Percentiles rank a stretch among this genome's conserved stretches.
Conservation (phyloP, 805 yeast species). For the Saccharomycopsis vini region DNA sequence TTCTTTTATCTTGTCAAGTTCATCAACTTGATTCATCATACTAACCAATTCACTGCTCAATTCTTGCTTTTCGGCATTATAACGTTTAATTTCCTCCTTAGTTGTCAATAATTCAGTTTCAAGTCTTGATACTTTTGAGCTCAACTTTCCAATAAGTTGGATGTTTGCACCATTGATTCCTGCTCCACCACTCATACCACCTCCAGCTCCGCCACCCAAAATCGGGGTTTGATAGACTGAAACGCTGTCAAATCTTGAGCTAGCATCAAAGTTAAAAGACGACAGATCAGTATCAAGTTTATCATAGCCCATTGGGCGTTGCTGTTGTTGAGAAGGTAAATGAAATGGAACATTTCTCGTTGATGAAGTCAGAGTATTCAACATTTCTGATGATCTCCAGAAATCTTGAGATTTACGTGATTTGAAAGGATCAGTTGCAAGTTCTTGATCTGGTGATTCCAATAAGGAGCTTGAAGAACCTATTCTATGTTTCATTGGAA, state of each 20-base stretch:
- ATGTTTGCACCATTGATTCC: slow-evolving; percentile 25
- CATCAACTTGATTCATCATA: slow-evolving; percentile 47
- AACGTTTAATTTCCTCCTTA: slow-evolving; percentile 49
- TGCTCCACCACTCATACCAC: too few species aligned
- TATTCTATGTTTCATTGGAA: too few species aligned
- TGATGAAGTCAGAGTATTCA: too few species aligned
- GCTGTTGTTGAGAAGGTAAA: too few species aligned
- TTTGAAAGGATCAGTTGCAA: too few species aligned
- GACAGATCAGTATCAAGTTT: not conserved
- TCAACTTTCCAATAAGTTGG: slow-evolving; percentile 67
- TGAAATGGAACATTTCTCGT: too few species aligned
- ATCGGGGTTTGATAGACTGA: slow-evolving; percentile 15
- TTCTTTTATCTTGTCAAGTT: slow-evolving; percentile 28
- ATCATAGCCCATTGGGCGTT: not conserved
- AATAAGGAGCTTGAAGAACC: too few species aligned
- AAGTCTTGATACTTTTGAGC: slow-evolving; percentile 65
- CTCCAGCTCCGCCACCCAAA: slow-evolving; percentile 6
- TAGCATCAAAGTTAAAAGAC: slow-evolving; percentile 15
- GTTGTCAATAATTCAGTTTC: slow-evolving; percentile 67
- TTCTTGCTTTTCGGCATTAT: slow-evolving; percentile 49
- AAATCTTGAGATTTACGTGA: too few species aligned
- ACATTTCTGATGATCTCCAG: too few species aligned
- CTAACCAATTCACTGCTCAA: slow-evolving; percentile 61
- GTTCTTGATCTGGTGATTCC: too few species aligned
- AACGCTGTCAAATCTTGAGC: slow-evolving; percentile 12